Base-by-base conservation (phyloP, 163 green algal species). In the Scenedesmus sp. region DNA sequence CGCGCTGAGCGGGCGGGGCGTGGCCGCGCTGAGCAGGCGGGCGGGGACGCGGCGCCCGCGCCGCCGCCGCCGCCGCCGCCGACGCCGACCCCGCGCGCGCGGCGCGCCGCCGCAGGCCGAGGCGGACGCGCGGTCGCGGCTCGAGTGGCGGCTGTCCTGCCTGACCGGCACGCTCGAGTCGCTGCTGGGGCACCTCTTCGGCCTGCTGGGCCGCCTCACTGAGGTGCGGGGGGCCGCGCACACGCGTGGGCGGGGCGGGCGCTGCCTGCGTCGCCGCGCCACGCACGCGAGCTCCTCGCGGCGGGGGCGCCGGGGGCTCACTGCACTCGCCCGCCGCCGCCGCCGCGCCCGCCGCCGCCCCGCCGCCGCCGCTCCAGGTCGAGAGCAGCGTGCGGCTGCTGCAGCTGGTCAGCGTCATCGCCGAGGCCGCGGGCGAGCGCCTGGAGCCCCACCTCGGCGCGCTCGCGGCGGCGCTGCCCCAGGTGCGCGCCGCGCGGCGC, bases 301-400 rank as follows among this genome's bases (percentile, higher is more conserved):
- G n/a, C n/a, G n/a, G n/a, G n/a, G n/a, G n/a, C n/a, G n/a, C n/a
- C n/a, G n/a, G n/a, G n/a, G n/a, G n/a, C n/a, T n/a, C n/a, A n/a
- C n/a, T n/a, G n/a, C n/a, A n/a, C n/a, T n/a, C n/a, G n/a, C n/a
- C n/a, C n/a, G n/a, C n/a, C n/a, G n/a, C n/a, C n/a, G n/a, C n/a
- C n/a, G n/a, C n/a, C n/a, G n/a, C 24, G 31, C 33, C 24, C 57
- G 33, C 26, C 26, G 57, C 57, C 6, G 14, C n/a, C 26, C 29
- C 13, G 20, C 20, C 9, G 57, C 33, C 14, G 18, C 26, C 33
- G 6, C 24, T 63, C 36, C 79, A 85, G 71, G 80, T 91, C 9
- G 91, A 96, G 83, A 93, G 86, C 86, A 92, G 91, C 81, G 90
- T 96, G 33, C 82, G 91, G 3, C 82, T 91, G 60, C 86, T 95